A percentile compares a stretch with the other conserved stretches of the same genome.
Evolutionary conservation across 371 early-diverging fungal species (phyloP).

Genomic region (Coemansia sp.): DNA sequence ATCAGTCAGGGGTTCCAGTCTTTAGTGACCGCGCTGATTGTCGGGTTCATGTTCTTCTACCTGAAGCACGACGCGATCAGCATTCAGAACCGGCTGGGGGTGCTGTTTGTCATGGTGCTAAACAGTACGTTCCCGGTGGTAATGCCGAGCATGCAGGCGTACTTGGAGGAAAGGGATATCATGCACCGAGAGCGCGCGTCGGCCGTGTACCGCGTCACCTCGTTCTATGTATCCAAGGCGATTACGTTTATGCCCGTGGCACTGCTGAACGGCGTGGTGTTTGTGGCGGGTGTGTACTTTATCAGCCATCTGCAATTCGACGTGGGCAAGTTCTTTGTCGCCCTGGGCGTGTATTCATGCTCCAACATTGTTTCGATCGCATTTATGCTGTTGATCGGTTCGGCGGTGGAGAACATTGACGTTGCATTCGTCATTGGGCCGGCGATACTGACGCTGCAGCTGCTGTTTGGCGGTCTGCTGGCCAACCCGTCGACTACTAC

Average conservation of each 20-base stretch:
- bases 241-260: conserved; percentile 44
- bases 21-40: conserved; percentile 28
- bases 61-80: conserved; percentile 35
- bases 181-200: conserved; percentile 48
- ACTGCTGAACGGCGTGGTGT: conserved; percentile 30
- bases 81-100: conserved; percentile 49
- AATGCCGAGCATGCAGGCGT: conserved; percentile 42
- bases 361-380: conserved; percentile 41
- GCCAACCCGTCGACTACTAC: conserved; percentile 48
- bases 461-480: conserved; percentile 55
- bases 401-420: conserved; percentile 35
- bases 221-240: conserved; percentile 45
- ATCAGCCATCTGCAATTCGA: conserved; percentile 42
- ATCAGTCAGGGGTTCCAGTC: conserved; percentile 34
- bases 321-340: conserved; percentile 42
- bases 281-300: conserved; percentile 42
- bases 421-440: conserved; percentile 54
- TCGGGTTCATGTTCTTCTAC: conserved; percentile 52
- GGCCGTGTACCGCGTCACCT: conserved; percentile 45
- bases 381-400: conserved; percentile 49
- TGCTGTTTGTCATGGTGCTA: conserved; percentile 45
- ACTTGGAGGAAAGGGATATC: conserved; percentile 42
- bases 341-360: conserved; percentile 33
- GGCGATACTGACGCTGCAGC: conserved; percentile 48
- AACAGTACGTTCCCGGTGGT: conserved; percentile 39